Base-by-base conservation (phyloP, 495 filamentous ascomycete genomes). In the Penicillium daleae region DNA sequence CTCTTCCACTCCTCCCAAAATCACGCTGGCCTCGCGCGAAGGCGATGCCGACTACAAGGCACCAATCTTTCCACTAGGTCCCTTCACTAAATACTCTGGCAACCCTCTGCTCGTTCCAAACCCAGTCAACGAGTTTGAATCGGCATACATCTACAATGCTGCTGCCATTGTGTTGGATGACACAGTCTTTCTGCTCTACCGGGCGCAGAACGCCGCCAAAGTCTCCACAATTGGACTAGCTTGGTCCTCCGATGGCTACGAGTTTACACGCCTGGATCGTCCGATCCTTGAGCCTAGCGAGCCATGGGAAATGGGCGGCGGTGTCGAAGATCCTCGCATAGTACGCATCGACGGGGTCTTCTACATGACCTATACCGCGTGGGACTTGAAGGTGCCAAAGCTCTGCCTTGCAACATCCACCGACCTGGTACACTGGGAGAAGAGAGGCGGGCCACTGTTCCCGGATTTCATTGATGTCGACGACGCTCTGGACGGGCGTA, bases 401-500 rank as follows among this genome's bases (percentile, higher is more conserved):
- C 42, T 46, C 8, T 46, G 42, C n/a, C 42, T 46, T 4, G 42
- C 42, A 24, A 46, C 42, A 46, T 46, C 54, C 32, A 37, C 32
- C 15, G 54, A 56, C 42, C 42, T 46, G 19, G 42, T 46, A 2
- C 54, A 39, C n/a, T 39, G 54, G 54, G 33, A 56, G 54, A 56
- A 56, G 54, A 21, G 31, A 33, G 33, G 54, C 24, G 21, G 42
- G 3, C 42, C 42, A 15, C 42, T 46, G 21, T 46, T 46, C 21
- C 42, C 42, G 4, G 42, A 46, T 46, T 46, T 46, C 9, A 46
- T 46, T 13, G 42, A 46, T 13, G 42, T 46, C 42, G 42, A 46
- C 3, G 42, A 46, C 42, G 19, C 42, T 46, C 42, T 46, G 42
- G 42, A 46, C 8, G 42, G 42, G 17, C 42, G 42, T 4, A 46